Evolutionary conservation across 768 basidiomycete genomes (phyloP).

Genomic region (Suillus brevipes): DNA sequence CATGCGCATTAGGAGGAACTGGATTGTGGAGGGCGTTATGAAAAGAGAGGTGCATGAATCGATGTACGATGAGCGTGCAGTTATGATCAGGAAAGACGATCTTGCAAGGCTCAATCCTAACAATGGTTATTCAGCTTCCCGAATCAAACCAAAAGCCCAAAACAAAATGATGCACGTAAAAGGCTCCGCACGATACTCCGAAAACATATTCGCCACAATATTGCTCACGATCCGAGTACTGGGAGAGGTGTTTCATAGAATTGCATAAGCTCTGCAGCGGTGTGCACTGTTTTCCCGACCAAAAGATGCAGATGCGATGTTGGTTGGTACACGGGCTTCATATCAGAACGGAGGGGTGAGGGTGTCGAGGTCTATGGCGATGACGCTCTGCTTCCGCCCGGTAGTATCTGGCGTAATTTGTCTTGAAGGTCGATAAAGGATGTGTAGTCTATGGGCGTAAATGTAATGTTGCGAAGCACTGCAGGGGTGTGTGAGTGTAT

Average conservation of each 20-base stretch:
- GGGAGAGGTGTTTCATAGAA: constrained; percentile 90
- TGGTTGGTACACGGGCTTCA: constrained; percentile 75
- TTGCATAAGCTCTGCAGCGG: constrained; percentile 89
- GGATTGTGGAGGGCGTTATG: constrained; percentile 64
- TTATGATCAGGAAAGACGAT: constrained; percentile 75
- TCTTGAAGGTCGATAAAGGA: constrained; percentile 99
- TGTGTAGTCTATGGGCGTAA: constrained; percentile 85
- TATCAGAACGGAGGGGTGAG: constrained; percentile 86
- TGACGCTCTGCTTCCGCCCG: constrained; percentile 84
- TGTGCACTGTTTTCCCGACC: constrained; percentile 74
- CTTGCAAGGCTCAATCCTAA: constrained; percentile 90
- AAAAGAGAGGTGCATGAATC: constrained; percentile 92
- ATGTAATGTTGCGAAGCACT: constrained; percentile 84
- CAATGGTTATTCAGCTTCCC: not conserved
- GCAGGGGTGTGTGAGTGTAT: constrained; percentile 75
- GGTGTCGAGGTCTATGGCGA: constrained; percentile 96
- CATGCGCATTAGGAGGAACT: constrained; percentile 81
- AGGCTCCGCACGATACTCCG: constrained; percentile 90
- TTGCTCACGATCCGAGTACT: constrained; percentile 92
- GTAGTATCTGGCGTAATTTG: constrained; percentile 95
- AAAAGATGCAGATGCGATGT: constrained; percentile 90
- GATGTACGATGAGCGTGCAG: constrained; percentile 87
- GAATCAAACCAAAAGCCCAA: not conserved
- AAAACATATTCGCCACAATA: constrained; percentile 94
- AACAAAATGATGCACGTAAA: constrained; percentile 68